These are phyloP conservation scores for Monosporozyma unispora DNA, from an alignment of 805 yeast species.

Conservation along the genomic window DNA sequence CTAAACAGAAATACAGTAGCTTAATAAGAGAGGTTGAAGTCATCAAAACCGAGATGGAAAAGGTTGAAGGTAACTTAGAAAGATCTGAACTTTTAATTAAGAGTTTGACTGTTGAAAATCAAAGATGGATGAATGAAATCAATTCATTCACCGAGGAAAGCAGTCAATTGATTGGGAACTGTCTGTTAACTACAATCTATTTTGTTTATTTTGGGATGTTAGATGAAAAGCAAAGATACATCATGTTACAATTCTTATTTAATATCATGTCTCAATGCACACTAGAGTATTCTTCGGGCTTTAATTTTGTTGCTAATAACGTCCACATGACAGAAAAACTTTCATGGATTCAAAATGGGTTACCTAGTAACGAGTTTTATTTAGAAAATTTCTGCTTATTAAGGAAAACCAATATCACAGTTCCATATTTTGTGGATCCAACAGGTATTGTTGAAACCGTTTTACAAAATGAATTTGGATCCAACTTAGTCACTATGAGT, in stretches of 20 bases:
- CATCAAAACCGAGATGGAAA: slow-evolving; percentile 60
- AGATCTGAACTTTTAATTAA: slow-evolving; percentile 57
- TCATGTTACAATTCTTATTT: slow-evolving; percentile 32
- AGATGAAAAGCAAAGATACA: slow-evolving; percentile 41
- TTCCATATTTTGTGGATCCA: slow-evolving; percentile 71
- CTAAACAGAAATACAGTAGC: slow-evolving; percentile 58
- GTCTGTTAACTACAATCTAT: slow-evolving; percentile 54
- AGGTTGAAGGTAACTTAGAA: slow-evolving; percentile 49
- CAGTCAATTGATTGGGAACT: slow-evolving; percentile 50
- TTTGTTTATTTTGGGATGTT: slow-evolving; percentile 50
- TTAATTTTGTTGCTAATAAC: slow-evolving; percentile 32
- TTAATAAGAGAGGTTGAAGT: slow-evolving; percentile 73
- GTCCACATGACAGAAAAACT: slow-evolving; percentile 34
- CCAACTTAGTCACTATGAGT: slow-evolving; percentile 48
- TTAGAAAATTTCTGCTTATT: slow-evolving; percentile 57
- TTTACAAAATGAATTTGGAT: slow-evolving; percentile 27
- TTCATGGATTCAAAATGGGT: slow-evolving; percentile 45
- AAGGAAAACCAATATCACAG: slow-evolving; percentile 27
- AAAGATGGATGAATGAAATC: slow-evolving; percentile 65
- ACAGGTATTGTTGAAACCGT: slow-evolving; percentile 38
- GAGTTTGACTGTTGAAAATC: slow-evolving; percentile 55
- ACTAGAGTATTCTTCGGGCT: slow-evolving; percentile 34
- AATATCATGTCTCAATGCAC: slow-evolving; percentile 27
- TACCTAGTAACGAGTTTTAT: slow-evolving; percentile 50
- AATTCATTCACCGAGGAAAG: slow-evolving; percentile 39